Evolutionary conservation across 139 green algal species (phyloP).

Genomic region (Nannochloris sp.): DNA sequence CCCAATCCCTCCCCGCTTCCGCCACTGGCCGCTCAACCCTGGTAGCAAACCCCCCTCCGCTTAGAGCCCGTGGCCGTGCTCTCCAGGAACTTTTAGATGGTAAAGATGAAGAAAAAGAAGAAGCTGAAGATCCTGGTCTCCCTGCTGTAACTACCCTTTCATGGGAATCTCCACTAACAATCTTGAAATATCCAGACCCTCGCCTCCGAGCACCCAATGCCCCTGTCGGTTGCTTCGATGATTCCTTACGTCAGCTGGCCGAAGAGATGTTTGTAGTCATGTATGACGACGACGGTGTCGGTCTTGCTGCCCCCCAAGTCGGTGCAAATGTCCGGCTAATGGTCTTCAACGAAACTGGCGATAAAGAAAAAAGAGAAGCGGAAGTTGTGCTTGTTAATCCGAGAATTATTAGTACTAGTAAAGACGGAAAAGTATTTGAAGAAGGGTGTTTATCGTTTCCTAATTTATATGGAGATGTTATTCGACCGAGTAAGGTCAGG

Average conservation of each 20-base stretch:
- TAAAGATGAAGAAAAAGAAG: not conserved
- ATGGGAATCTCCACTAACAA: constrained; percentile 57
- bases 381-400: constrained; percentile 96
- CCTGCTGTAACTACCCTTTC: constrained; percentile 49
- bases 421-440: constrained; percentile 44
- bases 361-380: constrained; percentile 37
- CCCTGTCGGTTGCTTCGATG: constrained; percentile 68
- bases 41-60: not conserved
- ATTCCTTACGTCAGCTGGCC: constrained; percentile 59
- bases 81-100: constrained; percentile 9
- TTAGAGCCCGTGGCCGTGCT: not conserved
- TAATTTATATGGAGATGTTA: constrained; percentile 62
- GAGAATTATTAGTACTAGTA: constrained; percentile 54
- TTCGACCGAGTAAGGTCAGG: constrained; percentile 58
- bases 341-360: constrained; percentile 90
- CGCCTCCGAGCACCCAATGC: constrained; percentile 78
- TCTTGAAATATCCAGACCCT: constrained; percentile 91
- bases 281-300: constrained; percentile 96
- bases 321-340: constrained; percentile 96
- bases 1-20: too few species aligned
- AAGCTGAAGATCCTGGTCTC: not conserved
- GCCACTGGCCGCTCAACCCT: not conserved
- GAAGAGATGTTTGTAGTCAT: constrained; percentile 93
- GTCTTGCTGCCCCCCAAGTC: constrained; percentile 91
- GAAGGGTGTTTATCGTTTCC: constrained; percentile 90